Base-by-base conservation (phyloP, 2,329 filamentous ascomycete species). In the Calonectria pseudoturangicola region DNA sequence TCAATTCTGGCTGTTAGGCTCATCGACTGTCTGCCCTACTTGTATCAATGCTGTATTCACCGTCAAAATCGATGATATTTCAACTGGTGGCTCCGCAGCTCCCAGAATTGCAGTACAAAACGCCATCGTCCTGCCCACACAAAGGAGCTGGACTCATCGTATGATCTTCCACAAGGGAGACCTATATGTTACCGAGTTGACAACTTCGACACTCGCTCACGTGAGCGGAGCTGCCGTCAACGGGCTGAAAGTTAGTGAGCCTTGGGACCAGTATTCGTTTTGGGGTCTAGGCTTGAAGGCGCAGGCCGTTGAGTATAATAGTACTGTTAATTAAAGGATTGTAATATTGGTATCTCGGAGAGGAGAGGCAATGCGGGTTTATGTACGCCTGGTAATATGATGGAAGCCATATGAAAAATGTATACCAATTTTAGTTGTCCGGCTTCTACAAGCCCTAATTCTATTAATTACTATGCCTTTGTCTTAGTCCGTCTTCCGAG, bases 81-180 rank as follows among this genome's bases (percentile, higher is more conserved):
- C 54, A 0, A 58, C 4, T 41, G 54, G 54, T 27, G 54, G 33
- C 33, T 8, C 33, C 13, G 54, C 13, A 18, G 8, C 1, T 16
- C 54, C 54, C 1, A 39, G 54, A 15, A 58, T 58, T 16, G 54
- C 54, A 9, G 21, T 58, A 3, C 54, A 58, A 27, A 58, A 27
- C 10, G 6, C 54, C 1, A 58, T 41, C 33, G 8, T 5, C 6
- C 13, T 58, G n/a, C 54, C 54, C 8, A 58, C 54, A 7, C 54
- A 58, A 13, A 58, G n/a, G 54, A 58, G 54, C 54, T 58, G 54
- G 54, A 58, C 54, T 27, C 54, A 58, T 13, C 54, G 54, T 15
- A 58, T 58, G 54, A 39, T 58, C 33, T 41, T 15, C 18, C 54
- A 58, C 10, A 25, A n/a, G 13, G 54, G 54, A 58, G n/a, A 15